Percentiles rank a stretch among this genome's conserved stretches.
Conservation (phyloP, 2,329 filamentous ascomycete genomes). For the Colletotrichum ledebouriae region DNA sequence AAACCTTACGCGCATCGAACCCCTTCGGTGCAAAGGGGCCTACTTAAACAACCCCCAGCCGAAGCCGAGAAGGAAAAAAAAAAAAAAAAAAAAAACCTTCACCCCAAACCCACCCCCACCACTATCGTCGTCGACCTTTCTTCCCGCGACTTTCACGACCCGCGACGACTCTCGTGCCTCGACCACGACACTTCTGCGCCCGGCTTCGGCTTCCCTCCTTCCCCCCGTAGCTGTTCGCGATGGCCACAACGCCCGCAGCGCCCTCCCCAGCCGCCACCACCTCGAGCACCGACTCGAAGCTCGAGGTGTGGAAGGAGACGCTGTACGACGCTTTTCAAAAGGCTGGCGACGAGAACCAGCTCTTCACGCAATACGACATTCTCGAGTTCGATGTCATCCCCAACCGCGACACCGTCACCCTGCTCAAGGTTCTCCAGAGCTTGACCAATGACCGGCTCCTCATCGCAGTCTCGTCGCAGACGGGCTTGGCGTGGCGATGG, state of each 20-base stretch:
- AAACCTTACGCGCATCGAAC: too few species aligned
- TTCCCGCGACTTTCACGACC: too few species aligned
- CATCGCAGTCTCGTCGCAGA: constrained; percentile 59
- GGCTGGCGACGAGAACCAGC: constrained; percentile 59
- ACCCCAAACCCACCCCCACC: too few species aligned
- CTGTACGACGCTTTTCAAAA: constrained; percentile 70
- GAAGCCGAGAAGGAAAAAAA: too few species aligned
- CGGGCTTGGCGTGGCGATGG: constrained; percentile 69
- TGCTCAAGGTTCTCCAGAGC: constrained; percentile 68
- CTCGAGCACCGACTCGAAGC: constrained; percentile 53
- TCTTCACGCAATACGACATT: constrained; percentile 72
- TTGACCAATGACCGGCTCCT: constrained; percentile 73
- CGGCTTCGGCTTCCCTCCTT: too few species aligned
- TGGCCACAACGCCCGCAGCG: constrained; percentile 33
- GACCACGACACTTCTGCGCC: too few species aligned
- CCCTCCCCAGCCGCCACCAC: constrained; percentile 41
- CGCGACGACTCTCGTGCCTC: too few species aligned
- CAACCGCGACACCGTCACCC: constrained; percentile 66
- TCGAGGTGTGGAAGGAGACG: constrained; percentile 66
- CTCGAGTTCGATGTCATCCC: constrained; percentile 70
- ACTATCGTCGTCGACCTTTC: too few species aligned
- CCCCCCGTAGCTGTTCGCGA: not conserved
- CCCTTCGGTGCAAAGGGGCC: too few species aligned
- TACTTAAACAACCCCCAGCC: too few species aligned
- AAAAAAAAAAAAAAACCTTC: too few species aligned